These are phyloP conservation scores for Juglanconis oblonga DNA, from an alignment of 2,329 filamentous ascomycete species.

Conservation along the genomic window DNA sequence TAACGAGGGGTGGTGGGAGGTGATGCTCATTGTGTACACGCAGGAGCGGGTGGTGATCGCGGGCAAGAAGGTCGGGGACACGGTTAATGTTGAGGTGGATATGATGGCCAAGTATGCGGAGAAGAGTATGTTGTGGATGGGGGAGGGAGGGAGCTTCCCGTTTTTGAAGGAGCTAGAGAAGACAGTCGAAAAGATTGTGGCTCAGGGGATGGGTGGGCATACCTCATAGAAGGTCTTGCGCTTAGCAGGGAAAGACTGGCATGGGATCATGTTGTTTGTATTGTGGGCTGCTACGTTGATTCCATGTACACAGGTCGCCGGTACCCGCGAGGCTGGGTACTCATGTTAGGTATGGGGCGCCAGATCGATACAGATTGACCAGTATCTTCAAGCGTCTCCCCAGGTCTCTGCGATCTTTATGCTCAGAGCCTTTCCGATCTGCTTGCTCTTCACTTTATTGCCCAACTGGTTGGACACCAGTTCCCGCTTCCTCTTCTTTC, in stretches of 20 bases:
- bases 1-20: slow-evolving; percentile 78
- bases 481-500: slow-evolving; percentile 55
- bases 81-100: slow-evolving; percentile 91
- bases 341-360: background rate
- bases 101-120: slow-evolving; percentile 83
- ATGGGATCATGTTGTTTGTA: background rate
- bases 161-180: slow-evolving; percentile 70
- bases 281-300: background rate
- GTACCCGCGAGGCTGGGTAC: background rate
- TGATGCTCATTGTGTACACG: slow-evolving; percentile 97
- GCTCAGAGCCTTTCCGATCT: slow-evolving; percentile 63
- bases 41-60: slow-evolving; percentile 88
- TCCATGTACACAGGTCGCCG: background rate
- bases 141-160: slow-evolving; percentile 50
- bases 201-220: slow-evolving; percentile 54
- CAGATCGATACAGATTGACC: background rate
- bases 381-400: slow-evolving; percentile 46
- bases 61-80: slow-evolving; percentile 72
- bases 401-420: slow-evolving; percentile 71
- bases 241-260: background rate
- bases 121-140: slow-evolving; percentile 83
- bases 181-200: slow-evolving; percentile 72
- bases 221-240: background rate
- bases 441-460: slow-evolving; percentile 63
- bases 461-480: slow-evolving; percentile 58